Base-by-base conservation (phyloP, 805 yeast species). In the Candida glaebosa region DNA sequence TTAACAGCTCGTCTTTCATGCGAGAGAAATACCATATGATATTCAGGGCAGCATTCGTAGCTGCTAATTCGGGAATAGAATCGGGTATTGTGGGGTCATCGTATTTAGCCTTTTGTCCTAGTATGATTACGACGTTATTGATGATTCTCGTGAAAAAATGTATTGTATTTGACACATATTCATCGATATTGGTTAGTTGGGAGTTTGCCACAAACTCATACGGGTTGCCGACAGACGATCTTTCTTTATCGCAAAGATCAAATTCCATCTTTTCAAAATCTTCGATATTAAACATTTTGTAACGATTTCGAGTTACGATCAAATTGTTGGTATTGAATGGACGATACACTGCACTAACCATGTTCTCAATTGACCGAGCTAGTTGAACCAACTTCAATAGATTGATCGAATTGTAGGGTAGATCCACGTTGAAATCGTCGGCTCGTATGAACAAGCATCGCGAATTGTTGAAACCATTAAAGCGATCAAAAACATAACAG, bases 361-460 rank as follows among this genome's bases (percentile, higher is more conserved):
- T 54, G 37, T 50, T 51, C 40, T 61, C 67, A 14, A 57, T 44
- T 5, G 54, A 40, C n/a, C 54, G 35, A 2, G 56, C 60, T 43
- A 62, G 43, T 44, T 59, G 62, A 17, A 60, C 60, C 40, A 62
- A 32, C 22, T 55, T 56, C 25, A 59, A 42, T 12, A 62, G 40
- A 37, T 51, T 50, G 20, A 51, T 47, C 46, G 58, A 53, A 24
- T 47, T 41, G 47, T 57, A 55, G 8, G 67, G 67, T 15, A 59
- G 44, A 34, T 60, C 67, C 24, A 60, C 43, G 44, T 65, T 61
- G 50, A 57, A 64, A 48, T 65, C 71, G 17, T 57, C 62, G 19
- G 48, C 50, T 35, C 54, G 50, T 31, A 65, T 56, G 40, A 62
- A 57, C 24, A 61, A 45, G 2, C 57, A 52, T 18, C 67, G 42